phyloP scores from a whole-genome alignment of 106 monocot genomes.

The Dioscorea alata region DNA sequence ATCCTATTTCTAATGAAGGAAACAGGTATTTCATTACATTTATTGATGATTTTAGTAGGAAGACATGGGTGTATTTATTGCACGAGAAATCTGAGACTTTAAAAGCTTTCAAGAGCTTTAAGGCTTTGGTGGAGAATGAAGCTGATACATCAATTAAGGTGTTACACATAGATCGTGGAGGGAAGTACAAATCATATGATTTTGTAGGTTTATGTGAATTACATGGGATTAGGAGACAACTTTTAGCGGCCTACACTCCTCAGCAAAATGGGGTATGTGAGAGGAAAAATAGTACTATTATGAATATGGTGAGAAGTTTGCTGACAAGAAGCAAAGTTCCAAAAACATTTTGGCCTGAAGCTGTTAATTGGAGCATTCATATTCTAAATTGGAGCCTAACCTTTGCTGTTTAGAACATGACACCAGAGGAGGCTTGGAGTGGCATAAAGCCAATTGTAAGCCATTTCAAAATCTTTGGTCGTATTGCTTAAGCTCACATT shows the following conservation, averaged over 20 bases:
- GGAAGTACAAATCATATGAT: conserved; percentile 2
- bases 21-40: not conserved
- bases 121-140: conserved; percentile 5
- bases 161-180: not conserved
- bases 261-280: conserved; percentile 4
- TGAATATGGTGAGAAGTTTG: conserved; percentile 10
- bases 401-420: conserved; percentile 9
- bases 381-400: conserved; percentile 1
- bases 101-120: not conserved
- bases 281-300: conserved; percentile 3
- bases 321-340: not conserved
- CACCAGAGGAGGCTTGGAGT: conserved; percentile 6
- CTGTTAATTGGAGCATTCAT: conserved; percentile 9
- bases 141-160: not conserved
- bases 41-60: not conserved
- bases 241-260: not conserved
- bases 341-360: conserved; percentile 6
- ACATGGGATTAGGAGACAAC: not conserved
- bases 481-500: not conserved
- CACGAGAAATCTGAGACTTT: conserved; percentile 6
- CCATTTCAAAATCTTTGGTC: conserved; percentile 8
- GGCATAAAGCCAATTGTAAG: conserved; percentile 1
- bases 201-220: not conserved
- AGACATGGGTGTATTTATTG: conserved; percentile 7
- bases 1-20: not conserved